Conservation (phyloP, 768 basidiomycete species). For the Clavaria fumosa region DNA sequence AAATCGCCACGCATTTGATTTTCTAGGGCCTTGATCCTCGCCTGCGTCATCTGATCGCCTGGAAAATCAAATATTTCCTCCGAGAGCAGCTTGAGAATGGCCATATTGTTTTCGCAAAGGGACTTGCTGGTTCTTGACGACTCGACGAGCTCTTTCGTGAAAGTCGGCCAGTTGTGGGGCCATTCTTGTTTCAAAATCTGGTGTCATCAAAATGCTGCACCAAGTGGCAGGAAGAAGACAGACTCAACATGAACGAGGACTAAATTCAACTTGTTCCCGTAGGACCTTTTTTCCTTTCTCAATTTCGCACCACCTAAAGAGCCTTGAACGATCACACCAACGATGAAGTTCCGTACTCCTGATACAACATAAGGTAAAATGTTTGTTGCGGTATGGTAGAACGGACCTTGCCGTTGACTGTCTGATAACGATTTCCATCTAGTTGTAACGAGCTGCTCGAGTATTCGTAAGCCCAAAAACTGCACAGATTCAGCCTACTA, state of each 20-base stretch:
- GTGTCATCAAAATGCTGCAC: conserved; percentile 5
- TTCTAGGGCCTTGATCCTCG: conserved; percentile 93
- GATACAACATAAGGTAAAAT: conserved; percentile 5
- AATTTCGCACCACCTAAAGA: conserved; percentile 84
- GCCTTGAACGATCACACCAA: conserved; percentile 82
- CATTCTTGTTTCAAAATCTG: conserved; percentile 99
- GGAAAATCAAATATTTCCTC: conserved; percentile 99
- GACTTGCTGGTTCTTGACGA: conserved; percentile 94
- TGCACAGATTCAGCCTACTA: conserved; percentile 19
- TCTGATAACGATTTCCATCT: conserved; percentile 94
- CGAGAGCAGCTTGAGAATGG: conserved; percentile 90
- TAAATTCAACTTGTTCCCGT: conserved; percentile 91
- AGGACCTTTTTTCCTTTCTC: conserved; percentile 88
- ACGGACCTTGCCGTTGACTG: conserved; percentile 78
- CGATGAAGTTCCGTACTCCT: conserved; percentile 96
- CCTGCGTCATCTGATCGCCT: conserved; percentile 96
- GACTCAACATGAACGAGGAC: conserved; percentile 76
- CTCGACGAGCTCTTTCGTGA: conserved; percentile 92
- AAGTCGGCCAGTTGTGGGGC: conserved; percentile 98
- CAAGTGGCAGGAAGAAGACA: conserved; percentile 3
- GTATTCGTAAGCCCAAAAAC: conserved; percentile 95
- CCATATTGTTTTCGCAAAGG: conserved; percentile 99
- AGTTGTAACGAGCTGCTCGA: conserved; percentile 88
- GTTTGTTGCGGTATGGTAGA: not conserved
- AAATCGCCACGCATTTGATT: conserved; percentile 97